Percentiles rank a stretch among this genome's conserved stretches.
phyloP scores from a whole-genome alignment of 2,329 filamentous ascomycete genomes.

The Trichoderma sp. region DNA sequence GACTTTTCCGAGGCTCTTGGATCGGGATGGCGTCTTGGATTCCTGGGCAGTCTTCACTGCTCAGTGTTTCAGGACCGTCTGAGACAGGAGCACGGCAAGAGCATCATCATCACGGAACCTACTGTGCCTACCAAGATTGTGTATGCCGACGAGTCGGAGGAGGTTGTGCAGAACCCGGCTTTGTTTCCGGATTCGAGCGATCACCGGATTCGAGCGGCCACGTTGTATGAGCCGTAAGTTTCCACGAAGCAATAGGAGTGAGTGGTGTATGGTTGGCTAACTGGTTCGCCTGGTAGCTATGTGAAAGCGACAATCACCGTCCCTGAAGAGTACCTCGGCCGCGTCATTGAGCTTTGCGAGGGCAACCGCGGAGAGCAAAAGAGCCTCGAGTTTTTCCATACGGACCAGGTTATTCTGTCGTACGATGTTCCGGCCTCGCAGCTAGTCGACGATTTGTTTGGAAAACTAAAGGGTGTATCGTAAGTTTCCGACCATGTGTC shows the following conservation, averaged over 20 bases:
- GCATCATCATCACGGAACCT: slow-evolving; percentile 94
- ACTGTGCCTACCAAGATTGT: slow-evolving; percentile 88
- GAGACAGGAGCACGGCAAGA: slow-evolving; percentile 88
- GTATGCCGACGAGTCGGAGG: slow-evolving; percentile 72
- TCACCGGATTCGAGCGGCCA: slow-evolving; percentile 42
- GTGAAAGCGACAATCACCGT: slow-evolving; percentile 83
- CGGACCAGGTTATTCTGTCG: slow-evolving; percentile 89
- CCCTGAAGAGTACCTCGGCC: slow-evolving; percentile 89
- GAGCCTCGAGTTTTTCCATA: slow-evolving; percentile 85
- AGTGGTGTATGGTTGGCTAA: neutral
- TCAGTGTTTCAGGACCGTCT: slow-evolving; percentile 98
- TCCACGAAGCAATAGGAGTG: neutral
- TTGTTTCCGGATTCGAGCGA: slow-evolving; percentile 73
- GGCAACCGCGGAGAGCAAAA: slow-evolving; percentile 82
- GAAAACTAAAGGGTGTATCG: slow-evolving; percentile 87
- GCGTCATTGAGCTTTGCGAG: slow-evolving; percentile 93
- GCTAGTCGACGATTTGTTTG: slow-evolving; percentile 94
- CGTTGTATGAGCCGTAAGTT: slow-evolving; percentile 49
- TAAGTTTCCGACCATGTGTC: slow-evolving; percentile 27
- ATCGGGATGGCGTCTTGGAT: slow-evolving; percentile 89
- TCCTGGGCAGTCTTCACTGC: slow-evolving; percentile 94
- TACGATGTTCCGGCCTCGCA: slow-evolving; percentile 87
- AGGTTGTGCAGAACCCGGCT: slow-evolving; percentile 79
- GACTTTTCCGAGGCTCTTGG: slow-evolving; percentile 92
- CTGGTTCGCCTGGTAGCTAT: slow-evolving; percentile 41